Percentiles rank a stretch among this genome's conserved stretches.
Evolutionary conservation across 2,329 filamentous ascomycete genomes (phyloP).

Genomic region (Cytospora mali): DNA sequence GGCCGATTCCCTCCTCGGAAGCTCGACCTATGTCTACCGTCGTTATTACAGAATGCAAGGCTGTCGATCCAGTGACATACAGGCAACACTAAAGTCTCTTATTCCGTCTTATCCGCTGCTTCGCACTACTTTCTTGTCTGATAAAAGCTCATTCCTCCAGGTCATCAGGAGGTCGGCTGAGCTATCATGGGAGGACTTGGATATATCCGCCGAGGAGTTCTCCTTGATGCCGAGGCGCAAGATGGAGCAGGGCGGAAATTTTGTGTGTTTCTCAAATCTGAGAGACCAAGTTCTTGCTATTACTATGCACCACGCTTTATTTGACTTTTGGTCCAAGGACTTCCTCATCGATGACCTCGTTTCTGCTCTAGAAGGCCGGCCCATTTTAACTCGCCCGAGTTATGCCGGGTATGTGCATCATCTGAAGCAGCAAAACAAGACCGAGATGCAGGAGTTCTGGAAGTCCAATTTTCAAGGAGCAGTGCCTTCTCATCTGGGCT

Average conservation of each 20-base stretch:
- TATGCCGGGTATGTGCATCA: neutral
- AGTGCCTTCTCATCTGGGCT: conserved; percentile 11
- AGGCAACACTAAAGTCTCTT: neutral
- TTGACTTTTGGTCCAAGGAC: conserved; percentile 34
- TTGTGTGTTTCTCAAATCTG: conserved; percentile 28
- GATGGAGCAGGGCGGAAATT: conserved; percentile 24
- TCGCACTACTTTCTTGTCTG: neutral
- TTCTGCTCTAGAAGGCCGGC: conserved; percentile 6
- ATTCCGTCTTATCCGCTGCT: neutral
- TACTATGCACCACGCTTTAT: conserved; percentile 34
- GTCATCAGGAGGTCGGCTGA: neutral
- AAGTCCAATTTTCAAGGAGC: conserved; percentile 19
- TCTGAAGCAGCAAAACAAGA: conserved; percentile 6
- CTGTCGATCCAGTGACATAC: neutral
- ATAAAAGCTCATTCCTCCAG: neutral
- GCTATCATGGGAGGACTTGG: neutral
- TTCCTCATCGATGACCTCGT: conserved; percentile 32
- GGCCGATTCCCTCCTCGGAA: neutral
- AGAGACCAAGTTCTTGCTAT: conserved; percentile 29
- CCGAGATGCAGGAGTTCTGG: conserved; percentile 15
- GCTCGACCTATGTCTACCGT: neutral
- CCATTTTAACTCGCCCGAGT: neutral
- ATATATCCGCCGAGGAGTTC: conserved; percentile 18
- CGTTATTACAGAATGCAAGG: neutral
- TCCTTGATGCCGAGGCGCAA: conserved; percentile 10